Conservation (phyloP, 352 stramenopile genomes). For the Pythium pectinolyticum region DNA sequence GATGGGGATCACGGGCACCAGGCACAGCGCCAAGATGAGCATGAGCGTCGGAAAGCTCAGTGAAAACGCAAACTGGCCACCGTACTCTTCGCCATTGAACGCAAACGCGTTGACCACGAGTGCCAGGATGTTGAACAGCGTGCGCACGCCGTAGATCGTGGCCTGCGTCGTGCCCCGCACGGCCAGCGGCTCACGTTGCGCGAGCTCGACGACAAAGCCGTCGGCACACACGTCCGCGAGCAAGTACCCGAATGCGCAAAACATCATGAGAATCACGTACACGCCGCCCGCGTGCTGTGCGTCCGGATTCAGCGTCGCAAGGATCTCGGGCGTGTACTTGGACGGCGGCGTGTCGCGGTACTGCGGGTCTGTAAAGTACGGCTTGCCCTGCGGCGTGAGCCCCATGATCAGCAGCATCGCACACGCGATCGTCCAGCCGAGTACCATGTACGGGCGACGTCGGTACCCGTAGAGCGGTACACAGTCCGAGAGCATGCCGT, state of each 20-base stretch:
- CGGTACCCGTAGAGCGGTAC: constrained; percentile 65
- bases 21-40: constrained; percentile 11
- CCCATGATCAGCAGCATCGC: constrained; percentile 28
- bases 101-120: constrained; percentile 26
- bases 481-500: constrained; percentile 5
- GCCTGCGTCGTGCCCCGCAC: constrained; percentile 33
- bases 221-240: constrained; percentile 47
- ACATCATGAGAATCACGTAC: constrained; percentile 48
- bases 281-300: constrained; percentile 20
- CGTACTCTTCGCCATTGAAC: constrained; percentile 25
- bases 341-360: not conserved
- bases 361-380: constrained; percentile 20
- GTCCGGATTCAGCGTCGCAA: constrained; percentile 19
- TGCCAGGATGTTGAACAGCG: constrained; percentile 9
- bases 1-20: constrained; percentile 2
- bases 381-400: constrained; percentile 15
- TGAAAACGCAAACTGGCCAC: not conserved
- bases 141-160: constrained; percentile 18
- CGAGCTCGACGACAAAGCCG: constrained; percentile 43
- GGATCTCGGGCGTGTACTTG: not conserved
- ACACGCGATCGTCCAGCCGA: constrained; percentile 46
- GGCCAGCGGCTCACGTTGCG: constrained; percentile 31
- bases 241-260: constrained; percentile 53
- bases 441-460: constrained; percentile 76
- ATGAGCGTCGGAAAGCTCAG: constrained; percentile 18